Conservation (phyloP, 1,284 basidiomycete genomes). For the Laetiporus sulphureus region DNA sequence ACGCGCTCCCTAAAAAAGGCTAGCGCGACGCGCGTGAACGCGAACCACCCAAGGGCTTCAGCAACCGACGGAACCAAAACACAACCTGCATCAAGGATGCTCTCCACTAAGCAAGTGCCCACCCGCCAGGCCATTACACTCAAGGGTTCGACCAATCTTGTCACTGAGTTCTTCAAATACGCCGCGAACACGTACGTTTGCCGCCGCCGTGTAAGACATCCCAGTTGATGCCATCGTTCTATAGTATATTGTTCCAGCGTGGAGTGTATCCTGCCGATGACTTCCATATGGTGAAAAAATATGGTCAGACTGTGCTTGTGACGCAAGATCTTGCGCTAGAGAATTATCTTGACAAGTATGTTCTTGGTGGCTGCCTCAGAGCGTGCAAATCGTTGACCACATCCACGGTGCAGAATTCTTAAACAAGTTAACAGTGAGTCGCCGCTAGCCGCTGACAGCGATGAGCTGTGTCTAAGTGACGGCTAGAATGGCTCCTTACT, state of each 20-base stretch:
- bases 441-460: background rate
- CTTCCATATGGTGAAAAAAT: constrained; percentile 99
- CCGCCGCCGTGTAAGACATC: constrained; percentile 2
- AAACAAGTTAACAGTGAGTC: constrained; percentile 83
- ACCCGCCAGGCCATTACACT: constrained; percentile 82
- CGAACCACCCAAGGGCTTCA: too few relatives aligned
- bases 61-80: too few relatives aligned
- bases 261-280: constrained; percentile 98
- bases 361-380: too few relatives aligned
- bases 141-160: constrained; percentile 92
- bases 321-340: constrained; percentile 91
- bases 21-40: too few relatives aligned
- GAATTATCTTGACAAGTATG: constrained; percentile 81
- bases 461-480: background rate
- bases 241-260: constrained; percentile 92
- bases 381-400: too few relatives aligned
- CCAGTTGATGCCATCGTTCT: constrained; percentile 10
- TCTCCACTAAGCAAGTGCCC: constrained; percentile 53
- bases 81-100: too few relatives aligned
- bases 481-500: constrained; percentile 83
- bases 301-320: constrained; percentile 92
- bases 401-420: constrained; percentile 66
- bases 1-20: too few relatives aligned
- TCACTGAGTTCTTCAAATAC: constrained; percentile 99
- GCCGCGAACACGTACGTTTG: constrained; percentile 83